Evolutionary conservation across 2,329 filamentous ascomycete genomes (phyloP), one percentile per base, ranked within the genome.

Genomic region (Lachnellula hyalina): DNA sequence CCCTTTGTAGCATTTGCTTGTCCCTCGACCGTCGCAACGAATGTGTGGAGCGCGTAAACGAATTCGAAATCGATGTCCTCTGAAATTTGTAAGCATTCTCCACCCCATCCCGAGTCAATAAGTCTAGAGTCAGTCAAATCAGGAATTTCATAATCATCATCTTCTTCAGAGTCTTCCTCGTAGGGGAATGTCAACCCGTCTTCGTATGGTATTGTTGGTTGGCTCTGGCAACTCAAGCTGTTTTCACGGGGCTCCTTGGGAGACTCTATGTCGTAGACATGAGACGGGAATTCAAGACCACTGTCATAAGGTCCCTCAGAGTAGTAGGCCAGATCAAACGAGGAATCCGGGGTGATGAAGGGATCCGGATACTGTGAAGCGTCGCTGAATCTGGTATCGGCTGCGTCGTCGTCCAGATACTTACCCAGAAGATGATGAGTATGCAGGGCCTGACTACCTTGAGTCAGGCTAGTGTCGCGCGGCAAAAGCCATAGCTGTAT

Each of bases 11-110:
- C 94, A 76, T 97, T 99, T 59, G 94, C 94, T 73, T 99, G 94
- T 28, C 94, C 94, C 74, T 99, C 94, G 48, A 99, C 94, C 0
- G 94, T 97, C 28, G 94, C 94, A 61, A 96, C 89, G 68, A 99
- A 99, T 2, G 93, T 99, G 71, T 97, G 94, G 55, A 99, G 79
- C 28, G 94, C 94, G 75, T 99, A 99, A 58, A 99, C 94, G 74
- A 97, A 97, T 72, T 97, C 93, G 77, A 99, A 97, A 79, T 99
- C 94, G 74, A 99, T 99, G 69, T 99, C 94, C 82, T 99, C 94
- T 97, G 78, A 73, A 73, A 86, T 80, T 80, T 83, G 88, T 96
- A 91, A 96, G 90, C 86, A 87, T 77, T 89, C 82, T 75, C 81
- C 81, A 72, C 80, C 84, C 86, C 85, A 92, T 56, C 84, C 86